Evolutionary conservation across 1,139 yeast genomes (phyloP).

Genomic region (Lizanozyma gosingica): DNA sequence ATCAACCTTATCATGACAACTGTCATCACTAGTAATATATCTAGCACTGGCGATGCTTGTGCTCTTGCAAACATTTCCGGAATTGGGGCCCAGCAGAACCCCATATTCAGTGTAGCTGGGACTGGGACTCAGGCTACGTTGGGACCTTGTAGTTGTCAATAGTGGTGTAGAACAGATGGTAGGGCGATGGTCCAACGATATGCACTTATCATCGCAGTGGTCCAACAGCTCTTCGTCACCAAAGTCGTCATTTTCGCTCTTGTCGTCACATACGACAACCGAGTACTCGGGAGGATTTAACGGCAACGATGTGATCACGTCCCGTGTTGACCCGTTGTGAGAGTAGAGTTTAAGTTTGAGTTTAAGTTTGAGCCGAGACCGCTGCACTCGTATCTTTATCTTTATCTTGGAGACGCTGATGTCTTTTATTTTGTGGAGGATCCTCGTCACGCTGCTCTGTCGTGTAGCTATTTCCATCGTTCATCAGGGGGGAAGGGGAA

Average conservation of each 20-base stretch:
- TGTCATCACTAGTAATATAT: too few species aligned
- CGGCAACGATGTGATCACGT: background rate
- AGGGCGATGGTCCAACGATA: too few species aligned
- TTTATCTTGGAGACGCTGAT: too few species aligned
- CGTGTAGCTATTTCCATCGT: background rate
- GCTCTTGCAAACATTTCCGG: too few species aligned
- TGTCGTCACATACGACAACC: background rate
- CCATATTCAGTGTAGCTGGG: background rate
- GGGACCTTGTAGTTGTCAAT: background rate
- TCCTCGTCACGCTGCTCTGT: too few species aligned
- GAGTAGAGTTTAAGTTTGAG: background rate
- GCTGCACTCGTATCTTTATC: background rate
- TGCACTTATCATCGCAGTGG: background rate
- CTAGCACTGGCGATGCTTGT: too few species aligned
- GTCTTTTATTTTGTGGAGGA: too few species aligned
- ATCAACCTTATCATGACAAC: too few species aligned
- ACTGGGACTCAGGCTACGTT: background rate
- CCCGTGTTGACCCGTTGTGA: background rate
- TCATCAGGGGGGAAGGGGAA: background rate
- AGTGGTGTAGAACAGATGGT: background rate
- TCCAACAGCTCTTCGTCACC: background rate
- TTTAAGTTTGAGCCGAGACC: background rate
- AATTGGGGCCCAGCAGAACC: too few species aligned
- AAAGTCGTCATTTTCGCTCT: background rate
- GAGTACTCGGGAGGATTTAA: background rate